Evolutionary conservation across 1,139 yeast genomes (phyloP), one percentile per base, ranked within the genome.

Genomic region (Protomyces gravidus): DNA sequence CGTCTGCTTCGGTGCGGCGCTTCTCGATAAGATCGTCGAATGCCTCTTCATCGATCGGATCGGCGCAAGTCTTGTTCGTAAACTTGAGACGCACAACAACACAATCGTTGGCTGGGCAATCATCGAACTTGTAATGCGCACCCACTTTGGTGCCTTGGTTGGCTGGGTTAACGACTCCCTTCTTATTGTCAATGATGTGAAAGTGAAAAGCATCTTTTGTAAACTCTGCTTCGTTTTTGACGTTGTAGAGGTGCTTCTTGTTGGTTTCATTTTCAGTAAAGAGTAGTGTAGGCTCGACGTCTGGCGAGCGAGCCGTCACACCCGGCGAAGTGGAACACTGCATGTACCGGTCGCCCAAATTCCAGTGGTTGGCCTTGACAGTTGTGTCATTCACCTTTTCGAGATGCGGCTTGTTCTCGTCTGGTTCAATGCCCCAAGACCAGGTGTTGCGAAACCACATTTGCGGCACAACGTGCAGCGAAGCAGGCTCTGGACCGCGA

Each of bases 181-280:
- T 73, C 26, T 80, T 76, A 50, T 79, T 84, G 60, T 85, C 82
- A 55, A 89, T 81, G 61, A 90, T 77, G 68, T 78, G 82, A 62
- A 89, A 96, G 71, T 90, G 96, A 78, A 90, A 89, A 0, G 92
- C 97, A 72, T 90, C 97, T 72, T 90, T 90, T 63, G 84, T 86
- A 70, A 78, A 89, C 55, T 78, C 70, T 42, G 75, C 70, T 19
- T 78, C 73, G 63, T 80, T 77, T 69, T 86, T 82, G 61, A 80
- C 80, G 50, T 76, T 74, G 70, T 86, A 90, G 65, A 90, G 76
- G 67, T 80, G 80, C 67, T 80, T 70, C 66, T 82, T 80, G 72
- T 90, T 90, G 47, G 96, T 86, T 69, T 86, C 95, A 71, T 90
- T 90, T 64, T 90, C 95, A 42, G 97, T 89, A 73, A 90, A 90